Base-by-base conservation (phyloP, 2,329 filamentous ascomycete genomes). In the Fusarium sp. region DNA sequence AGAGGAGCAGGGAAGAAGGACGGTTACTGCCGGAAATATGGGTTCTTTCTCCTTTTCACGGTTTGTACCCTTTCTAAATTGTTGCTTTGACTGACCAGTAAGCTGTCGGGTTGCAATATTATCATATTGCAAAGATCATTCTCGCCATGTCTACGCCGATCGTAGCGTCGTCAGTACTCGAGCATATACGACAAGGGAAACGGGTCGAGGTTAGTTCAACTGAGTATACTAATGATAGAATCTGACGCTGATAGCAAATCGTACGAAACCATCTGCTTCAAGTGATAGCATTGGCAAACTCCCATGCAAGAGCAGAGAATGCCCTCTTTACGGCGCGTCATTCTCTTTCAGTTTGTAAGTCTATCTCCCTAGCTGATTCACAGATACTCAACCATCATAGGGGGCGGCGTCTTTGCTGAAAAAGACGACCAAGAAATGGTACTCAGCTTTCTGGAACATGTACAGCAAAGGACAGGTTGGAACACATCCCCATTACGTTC, bases 391-490 rank as follows among this genome's bases (percentile, higher is more conserved):
- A 61, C 25, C 6, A 20, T 25, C 58, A 6, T 33, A 69, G 67
- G 67, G 67, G 67, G 64, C 14, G 49, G 42, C 18, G 64, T 69
- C 14, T 69, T 69, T 63, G 49, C 58, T 8, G 60, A 65, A 29
- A 44, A 46, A 7, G 67, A 65, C 8, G 67, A 69, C 18, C 67
- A 69, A 34, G 50, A 67, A 25, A 60, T 63, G 58, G 64, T 68
- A 16, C 49, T 58, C 4, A 55, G 56, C 23, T 69, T 69, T 40
- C 29, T 69, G 20, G 49, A 65, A 20, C 62, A 65, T 46, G 64
- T 69, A 36, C 58, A 67, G 25, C 42, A 63, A 14, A 54, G 53
- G 42, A 69, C 67, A 0, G 67, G 67, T 2, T 69, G 67, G 67
- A 69, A 62, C 23, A 69, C 67, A 9, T 56, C 20, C 5, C 56